A percentile compares a stretch with the other conserved stretches of the same genome.
These are phyloP conservation scores for Colletotrichum lentis DNA, from an alignment of 2,329 filamentous ascomycete genomes.

Conservation along the genomic window DNA sequence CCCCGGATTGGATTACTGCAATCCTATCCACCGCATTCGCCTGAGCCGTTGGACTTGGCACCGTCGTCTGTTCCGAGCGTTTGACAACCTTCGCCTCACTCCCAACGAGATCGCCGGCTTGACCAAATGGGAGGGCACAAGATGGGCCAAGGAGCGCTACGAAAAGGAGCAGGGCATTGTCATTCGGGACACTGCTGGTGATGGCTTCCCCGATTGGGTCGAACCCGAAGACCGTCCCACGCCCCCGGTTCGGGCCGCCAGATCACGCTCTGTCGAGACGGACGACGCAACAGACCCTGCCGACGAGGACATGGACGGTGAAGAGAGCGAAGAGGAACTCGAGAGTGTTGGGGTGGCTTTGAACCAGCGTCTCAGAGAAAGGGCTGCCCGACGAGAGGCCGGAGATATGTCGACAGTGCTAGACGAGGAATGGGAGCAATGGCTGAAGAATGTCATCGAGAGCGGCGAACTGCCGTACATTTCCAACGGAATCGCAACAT, in stretches of 20 bases:
- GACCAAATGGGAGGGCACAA: slow-evolving; percentile 84
- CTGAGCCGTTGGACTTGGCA: slow-evolving; percentile 81
- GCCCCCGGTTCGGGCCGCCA: slow-evolving; percentile 20
- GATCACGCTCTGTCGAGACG: slow-evolving; percentile 31
- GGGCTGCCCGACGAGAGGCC: slow-evolving; percentile 68
- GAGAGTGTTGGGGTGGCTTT: slow-evolving; percentile 68
- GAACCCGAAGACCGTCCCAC: slow-evolving; percentile 49
- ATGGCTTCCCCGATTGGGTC: slow-evolving; percentile 71
- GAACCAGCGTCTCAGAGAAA: slow-evolving; percentile 71
- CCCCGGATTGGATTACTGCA: slow-evolving; percentile 80
- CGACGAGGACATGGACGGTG: slow-evolving; percentile 54
- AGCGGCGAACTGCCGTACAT: slow-evolving; percentile 63
- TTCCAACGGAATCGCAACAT: slow-evolving; percentile 50
- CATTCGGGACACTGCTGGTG: slow-evolving; percentile 76
- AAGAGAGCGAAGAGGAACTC: slow-evolving; percentile 63
- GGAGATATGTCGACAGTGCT: slow-evolving; percentile 66
- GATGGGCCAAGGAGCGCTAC: slow-evolving; percentile 82
- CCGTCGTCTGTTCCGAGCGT: slow-evolving; percentile 76
- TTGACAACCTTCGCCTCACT: slow-evolving; percentile 74
- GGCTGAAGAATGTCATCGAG: slow-evolving; percentile 75
- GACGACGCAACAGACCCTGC: slow-evolving; percentile 17
- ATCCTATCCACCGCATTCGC: slow-evolving; percentile 77
- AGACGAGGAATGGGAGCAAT: slow-evolving; percentile 78
- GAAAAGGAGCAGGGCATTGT: slow-evolving; percentile 76
- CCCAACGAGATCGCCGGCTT: slow-evolving; percentile 73